These are phyloP conservation scores for Daldinia caldariorum DNA, from an alignment of 495 filamentous ascomycete genomes.

Conservation along the genomic window DNA sequence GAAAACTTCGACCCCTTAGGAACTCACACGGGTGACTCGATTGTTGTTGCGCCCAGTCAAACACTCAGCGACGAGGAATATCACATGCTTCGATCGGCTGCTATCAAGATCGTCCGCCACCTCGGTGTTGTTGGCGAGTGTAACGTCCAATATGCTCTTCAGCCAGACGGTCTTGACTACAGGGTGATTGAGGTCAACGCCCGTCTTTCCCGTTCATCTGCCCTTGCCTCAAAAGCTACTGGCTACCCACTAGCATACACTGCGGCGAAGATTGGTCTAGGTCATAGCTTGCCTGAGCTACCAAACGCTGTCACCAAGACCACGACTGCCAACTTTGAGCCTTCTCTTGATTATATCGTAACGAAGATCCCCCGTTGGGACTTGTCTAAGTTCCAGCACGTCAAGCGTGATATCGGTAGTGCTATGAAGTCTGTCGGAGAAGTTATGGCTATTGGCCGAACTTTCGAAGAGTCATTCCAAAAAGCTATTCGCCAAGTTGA, in stretches of 20 bases:
- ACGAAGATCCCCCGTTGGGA: conserved; percentile 99
- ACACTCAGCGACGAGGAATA: conserved; percentile 97
- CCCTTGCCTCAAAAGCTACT: conserved; percentile 95
- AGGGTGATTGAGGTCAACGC: conserved; percentile 99
- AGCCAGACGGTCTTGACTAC: conserved; percentile 94
- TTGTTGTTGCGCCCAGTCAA: conserved; percentile 95
- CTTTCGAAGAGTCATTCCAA: conserved; percentile 99
- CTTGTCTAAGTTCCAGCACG: conserved; percentile 97
- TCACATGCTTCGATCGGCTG: conserved; percentile 96
- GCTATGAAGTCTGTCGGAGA: conserved; percentile 99
- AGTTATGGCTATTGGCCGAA: conserved; percentile 98
- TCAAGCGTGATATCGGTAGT: conserved; percentile 95
- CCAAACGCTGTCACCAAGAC: conserved; percentile 98
- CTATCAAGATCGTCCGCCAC: conserved; percentile 95
- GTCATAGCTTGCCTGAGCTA: conserved; percentile 91
- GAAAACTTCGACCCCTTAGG: conserved; percentile 98
- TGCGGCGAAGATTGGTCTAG: conserved; percentile 95
- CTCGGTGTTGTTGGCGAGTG: conserved; percentile 96
- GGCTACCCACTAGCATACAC: conserved; percentile 97
- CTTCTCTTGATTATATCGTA: conserved; percentile 95
- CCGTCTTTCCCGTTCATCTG: conserved; percentile 94
- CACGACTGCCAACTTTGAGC: conserved; percentile 98
- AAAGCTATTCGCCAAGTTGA: conserved; percentile 98
- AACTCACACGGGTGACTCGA: conserved; percentile 96
- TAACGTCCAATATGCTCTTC: conserved; percentile 97